Percentiles rank a stretch among this genome's conserved stretches.
Evolutionary conservation across 495 filamentous ascomycete species (phyloP).

Genomic region (Aspergillus asperescens): DNA sequence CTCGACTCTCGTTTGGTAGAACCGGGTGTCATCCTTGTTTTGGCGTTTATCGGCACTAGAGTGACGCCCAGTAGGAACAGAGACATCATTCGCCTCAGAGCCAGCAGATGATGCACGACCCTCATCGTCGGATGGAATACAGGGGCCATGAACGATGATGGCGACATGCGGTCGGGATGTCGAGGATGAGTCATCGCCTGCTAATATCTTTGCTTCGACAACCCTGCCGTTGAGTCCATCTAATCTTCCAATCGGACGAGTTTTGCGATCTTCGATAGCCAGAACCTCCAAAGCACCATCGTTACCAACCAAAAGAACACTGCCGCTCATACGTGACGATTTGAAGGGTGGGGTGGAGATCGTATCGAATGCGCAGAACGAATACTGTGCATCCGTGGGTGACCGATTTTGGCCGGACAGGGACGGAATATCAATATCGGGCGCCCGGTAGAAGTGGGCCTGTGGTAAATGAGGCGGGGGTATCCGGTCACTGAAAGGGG

Average conservation of each 20-base stretch:
- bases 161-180: slow-evolving; percentile 60
- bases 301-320: slow-evolving; percentile 69
- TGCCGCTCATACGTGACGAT: slow-evolving; percentile 49
- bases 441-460: slow-evolving; percentile 60
- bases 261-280: slow-evolving; percentile 59
- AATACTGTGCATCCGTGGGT: slow-evolving; percentile 56
- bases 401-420: slow-evolving; percentile 21
- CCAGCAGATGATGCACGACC: slow-evolving; percentile 30
- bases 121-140: slow-evolving; percentile 38
- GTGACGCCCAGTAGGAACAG: slow-evolving; percentile 22
- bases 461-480: slow-evolving; percentile 79
- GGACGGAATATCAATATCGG: slow-evolving; percentile 47
- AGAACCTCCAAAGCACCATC: slow-evolving; percentile 70
- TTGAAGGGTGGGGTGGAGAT: slow-evolving; percentile 48
- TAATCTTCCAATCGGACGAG: slow-evolving; percentile 60
- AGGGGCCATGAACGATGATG: slow-evolving; percentile 69
- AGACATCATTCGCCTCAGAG: slow-evolving; percentile 36
- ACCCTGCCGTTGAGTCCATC: slow-evolving; percentile 76
- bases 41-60: slow-evolving; percentile 23
- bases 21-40: slow-evolving; percentile 38
- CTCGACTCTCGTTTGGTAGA: slow-evolving; percentile 80
- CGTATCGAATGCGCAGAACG: slow-evolving; percentile 74
- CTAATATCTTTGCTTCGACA: slow-evolving; percentile 71
- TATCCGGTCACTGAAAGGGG: slow-evolving; percentile 45
- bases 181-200: slow-evolving; percentile 35